phyloP scores from a whole-genome alignment of 441 rosid genomes.

The Pelargonium fulgidum region DNA sequence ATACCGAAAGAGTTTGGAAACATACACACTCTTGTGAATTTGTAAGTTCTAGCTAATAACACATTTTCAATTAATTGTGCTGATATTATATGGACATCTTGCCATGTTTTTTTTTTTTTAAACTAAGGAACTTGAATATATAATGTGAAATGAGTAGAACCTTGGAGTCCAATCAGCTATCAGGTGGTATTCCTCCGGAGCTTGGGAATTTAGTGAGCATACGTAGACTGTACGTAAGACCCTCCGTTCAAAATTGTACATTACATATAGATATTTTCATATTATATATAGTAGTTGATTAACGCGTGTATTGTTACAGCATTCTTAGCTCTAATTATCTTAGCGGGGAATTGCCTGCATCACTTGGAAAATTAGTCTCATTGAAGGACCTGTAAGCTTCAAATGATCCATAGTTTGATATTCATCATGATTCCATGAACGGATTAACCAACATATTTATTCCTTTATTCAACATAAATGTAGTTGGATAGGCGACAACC shows the following conservation, averaged over 20 bases:
- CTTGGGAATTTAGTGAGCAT: conserved; percentile 50
- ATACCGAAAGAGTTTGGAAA: conserved; percentile 54
- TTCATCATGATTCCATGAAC: no score
- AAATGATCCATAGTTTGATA: background rate
- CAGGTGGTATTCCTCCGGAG: conserved; percentile 47
- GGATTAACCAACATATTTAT: no score
- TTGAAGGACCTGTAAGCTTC: conserved; percentile 41
- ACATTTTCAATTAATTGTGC: background rate
- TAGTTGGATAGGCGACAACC: conserved; percentile 47
- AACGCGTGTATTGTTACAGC: conserved; percentile 20
- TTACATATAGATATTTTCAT: background rate
- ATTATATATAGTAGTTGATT: background rate
- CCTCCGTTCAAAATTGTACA: background rate
- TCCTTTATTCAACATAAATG: no score
- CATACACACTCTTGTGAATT: conserved; percentile 25
- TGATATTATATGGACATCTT: background rate
- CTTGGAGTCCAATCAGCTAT: conserved; percentile 39
- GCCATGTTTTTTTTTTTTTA: background rate
- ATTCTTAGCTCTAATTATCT: conserved; percentile 43
- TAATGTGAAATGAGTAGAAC: conserved; percentile 20
- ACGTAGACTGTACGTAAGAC: no score
- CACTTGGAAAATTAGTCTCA: conserved; percentile 37
- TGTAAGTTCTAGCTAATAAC: conserved; percentile 33
- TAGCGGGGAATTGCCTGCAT: conserved; percentile 42
- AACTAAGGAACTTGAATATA: background rate